Percentiles rank a stretch among this genome's conserved stretches.
Conservation (phyloP, 163 green algal genomes). For the Trebouxia gelatinosa region DNA sequence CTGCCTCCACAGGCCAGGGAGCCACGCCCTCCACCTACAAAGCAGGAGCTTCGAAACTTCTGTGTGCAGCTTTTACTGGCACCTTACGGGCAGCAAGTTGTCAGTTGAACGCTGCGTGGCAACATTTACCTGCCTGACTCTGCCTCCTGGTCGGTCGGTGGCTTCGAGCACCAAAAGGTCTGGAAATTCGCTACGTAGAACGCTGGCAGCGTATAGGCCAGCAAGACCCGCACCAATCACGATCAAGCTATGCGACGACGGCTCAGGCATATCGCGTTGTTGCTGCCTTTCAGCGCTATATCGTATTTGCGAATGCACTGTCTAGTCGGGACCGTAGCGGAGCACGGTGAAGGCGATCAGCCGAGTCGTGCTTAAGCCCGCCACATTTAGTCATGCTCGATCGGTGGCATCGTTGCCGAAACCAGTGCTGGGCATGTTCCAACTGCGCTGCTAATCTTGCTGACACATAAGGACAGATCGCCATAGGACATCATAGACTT, state of each 20-base stretch:
- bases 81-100: background rate
- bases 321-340: too few relatives aligned
- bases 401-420: too few relatives aligned
- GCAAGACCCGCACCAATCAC: slow-evolving; percentile 77
- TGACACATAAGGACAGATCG: too few relatives aligned
- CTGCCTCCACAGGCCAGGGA: slow-evolving; percentile 77
- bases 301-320: too few relatives aligned
- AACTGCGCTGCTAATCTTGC: too few relatives aligned
- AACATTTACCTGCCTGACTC: slow-evolving; percentile 62
- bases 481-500: too few relatives aligned
- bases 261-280: too few relatives aligned
- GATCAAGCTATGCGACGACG: slow-evolving; percentile 52
- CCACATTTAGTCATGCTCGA: too few relatives aligned
- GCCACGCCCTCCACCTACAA: slow-evolving; percentile 58
- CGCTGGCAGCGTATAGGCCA: slow-evolving; percentile 70
- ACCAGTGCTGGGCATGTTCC: too few relatives aligned
- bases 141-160: slow-evolving; percentile 61
- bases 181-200: slow-evolving; percentile 49
- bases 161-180: slow-evolving; percentile 82
- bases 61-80: background rate
- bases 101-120: background rate
- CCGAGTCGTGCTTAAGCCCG: too few relatives aligned
- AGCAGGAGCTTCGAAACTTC: background rate
- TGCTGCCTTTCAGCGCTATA: too few relatives aligned
- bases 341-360: too few relatives aligned